These are phyloP conservation scores for Paramecium biaurelia DNA, from an alignment of 73 alveolate species.

Conservation along the genomic window DNA sequence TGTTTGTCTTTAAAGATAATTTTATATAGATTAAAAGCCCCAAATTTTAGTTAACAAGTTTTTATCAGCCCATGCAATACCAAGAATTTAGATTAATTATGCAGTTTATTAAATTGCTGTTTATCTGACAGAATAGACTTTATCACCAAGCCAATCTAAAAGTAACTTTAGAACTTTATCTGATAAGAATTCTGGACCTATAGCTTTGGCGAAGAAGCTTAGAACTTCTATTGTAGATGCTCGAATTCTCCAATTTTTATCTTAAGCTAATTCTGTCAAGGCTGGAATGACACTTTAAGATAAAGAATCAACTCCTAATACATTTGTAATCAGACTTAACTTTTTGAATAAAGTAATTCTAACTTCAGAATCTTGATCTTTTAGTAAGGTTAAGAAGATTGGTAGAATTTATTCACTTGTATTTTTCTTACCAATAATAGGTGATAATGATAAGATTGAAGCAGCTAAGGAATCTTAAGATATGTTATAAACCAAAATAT, in stretches of 20 bases:
- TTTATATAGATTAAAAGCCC: neutral
- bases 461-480: constrained; percentile 49
- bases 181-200: constrained; percentile 56
- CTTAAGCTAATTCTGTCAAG: constrained; percentile 60
- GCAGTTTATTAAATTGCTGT: constrained; percentile 54
- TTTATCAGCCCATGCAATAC: constrained; percentile 60
- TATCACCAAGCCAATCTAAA: constrained; percentile 65
- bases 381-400: constrained; percentile 22
- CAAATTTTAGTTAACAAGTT: constrained; percentile 55
- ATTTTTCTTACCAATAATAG: constrained; percentile 53
- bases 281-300: constrained; percentile 64
- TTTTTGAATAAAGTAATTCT: constrained; percentile 61
- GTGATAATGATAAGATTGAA: constrained; percentile 42
- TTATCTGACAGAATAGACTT: constrained; percentile 54
- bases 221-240: constrained; percentile 61
- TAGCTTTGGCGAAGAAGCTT: constrained; percentile 61
- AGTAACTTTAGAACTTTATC: constrained; percentile 54
- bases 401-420: constrained; percentile 62
- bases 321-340: constrained; percentile 48
- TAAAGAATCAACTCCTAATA: constrained; percentile 57
- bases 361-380: constrained; percentile 58
- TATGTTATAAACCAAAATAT: neutral
- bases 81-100: constrained; percentile 37
- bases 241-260: constrained; percentile 65
- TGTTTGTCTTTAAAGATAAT: constrained; percentile 58